Conservation (phyloP, 257 asterid species). For the Capsicum rhomboideum region DNA sequence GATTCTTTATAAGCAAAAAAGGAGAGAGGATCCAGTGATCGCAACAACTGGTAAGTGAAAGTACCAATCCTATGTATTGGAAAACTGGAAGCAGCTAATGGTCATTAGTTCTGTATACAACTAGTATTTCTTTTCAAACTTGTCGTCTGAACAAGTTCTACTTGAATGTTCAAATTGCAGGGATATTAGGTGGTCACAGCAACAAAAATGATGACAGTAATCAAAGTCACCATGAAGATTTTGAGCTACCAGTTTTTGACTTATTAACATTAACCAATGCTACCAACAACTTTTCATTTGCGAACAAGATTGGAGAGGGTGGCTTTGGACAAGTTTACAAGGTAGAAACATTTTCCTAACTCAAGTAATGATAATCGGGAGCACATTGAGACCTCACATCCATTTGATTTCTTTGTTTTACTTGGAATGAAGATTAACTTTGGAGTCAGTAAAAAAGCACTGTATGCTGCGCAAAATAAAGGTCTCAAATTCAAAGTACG, state of each 20-base stretch:
- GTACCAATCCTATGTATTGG: not conserved
- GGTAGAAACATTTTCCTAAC: conserved; percentile 4
- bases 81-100: not conserved
- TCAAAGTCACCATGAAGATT: not conserved
- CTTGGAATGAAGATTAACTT: not conserved
- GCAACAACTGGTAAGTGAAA: not conserved
- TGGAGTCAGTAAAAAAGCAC: not conserved
- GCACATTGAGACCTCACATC: not conserved
- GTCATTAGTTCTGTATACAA: not conserved
- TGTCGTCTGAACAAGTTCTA: not conserved
- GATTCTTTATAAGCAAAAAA: not conserved
- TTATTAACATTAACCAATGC: conserved; percentile 17
- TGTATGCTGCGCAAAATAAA: not conserved
- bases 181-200: not conserved
- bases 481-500: not conserved
- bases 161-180: not conserved
- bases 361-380: not conserved
- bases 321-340: conserved; percentile 38
- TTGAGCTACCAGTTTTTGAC: conserved; percentile 15
- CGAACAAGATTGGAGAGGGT: conserved; percentile 38
- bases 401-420: not conserved
- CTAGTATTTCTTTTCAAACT: not conserved
- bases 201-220: not conserved
- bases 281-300: conserved; percentile 14
- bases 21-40: not conserved